Conservation (phyloP, 1,139 yeast species). For the Sugiyamaella novakii region DNA sequence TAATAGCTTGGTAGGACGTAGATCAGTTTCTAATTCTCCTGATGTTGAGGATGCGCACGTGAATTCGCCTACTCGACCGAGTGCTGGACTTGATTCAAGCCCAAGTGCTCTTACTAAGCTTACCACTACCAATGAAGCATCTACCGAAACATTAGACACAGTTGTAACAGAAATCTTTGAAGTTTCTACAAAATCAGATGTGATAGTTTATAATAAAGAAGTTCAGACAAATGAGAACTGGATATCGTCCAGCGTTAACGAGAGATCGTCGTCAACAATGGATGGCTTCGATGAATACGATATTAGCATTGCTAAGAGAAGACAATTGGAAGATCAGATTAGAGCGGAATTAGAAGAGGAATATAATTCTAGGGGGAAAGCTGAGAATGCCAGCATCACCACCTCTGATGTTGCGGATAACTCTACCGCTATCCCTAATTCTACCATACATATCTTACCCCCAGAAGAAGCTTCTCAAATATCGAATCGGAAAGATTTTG, state of each 20-base stretch:
- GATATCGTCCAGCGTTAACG: constrained; percentile 5
- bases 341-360: constrained; percentile 24
- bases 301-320: not conserved
- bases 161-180: constrained; percentile 28
- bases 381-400: constrained; percentile 5
- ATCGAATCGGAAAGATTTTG: constrained; percentile 19
- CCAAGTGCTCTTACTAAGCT: not conserved
- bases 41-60: not conserved
- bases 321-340: constrained; percentile 15
- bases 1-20: constrained; percentile 29
- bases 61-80: not conserved
- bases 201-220: constrained; percentile 35
- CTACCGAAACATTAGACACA: constrained; percentile 5
- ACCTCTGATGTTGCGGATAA: not conserved
- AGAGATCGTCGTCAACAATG: not conserved
- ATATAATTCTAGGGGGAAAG: constrained; percentile 12
- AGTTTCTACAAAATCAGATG: constrained; percentile 22
- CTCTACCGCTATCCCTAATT: not conserved
- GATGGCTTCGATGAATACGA: constrained; percentile 6
- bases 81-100: not conserved
- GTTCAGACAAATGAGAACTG: constrained; percentile 33
- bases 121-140: not conserved
- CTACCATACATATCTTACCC: constrained; percentile 3
- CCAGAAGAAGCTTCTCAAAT: constrained; percentile 8
- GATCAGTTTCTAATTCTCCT: not conserved